Evolutionary conservation across 495 filamentous ascomycete genomes (phyloP).

Genomic region (Penicillium herquei): DNA sequence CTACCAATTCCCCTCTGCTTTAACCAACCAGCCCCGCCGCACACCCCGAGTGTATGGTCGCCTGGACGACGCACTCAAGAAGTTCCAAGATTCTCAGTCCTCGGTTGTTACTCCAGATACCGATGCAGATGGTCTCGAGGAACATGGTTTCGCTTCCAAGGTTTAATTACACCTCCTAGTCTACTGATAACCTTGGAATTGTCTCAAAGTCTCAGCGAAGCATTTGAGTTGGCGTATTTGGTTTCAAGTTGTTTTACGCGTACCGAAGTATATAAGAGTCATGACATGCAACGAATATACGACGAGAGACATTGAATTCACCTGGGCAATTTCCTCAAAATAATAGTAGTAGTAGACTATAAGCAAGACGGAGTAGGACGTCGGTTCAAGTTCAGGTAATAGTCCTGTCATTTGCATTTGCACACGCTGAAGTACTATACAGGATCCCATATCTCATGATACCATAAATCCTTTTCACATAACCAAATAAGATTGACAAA

Average conservation of each 20-base stretch:
- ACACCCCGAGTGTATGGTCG: conserved; percentile 65
- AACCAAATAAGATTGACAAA: conserved; percentile 2
- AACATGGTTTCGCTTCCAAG: conserved; percentile 61
- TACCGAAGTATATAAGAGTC: conserved; percentile 5
- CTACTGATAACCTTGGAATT: background rate
- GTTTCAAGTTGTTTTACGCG: background rate
- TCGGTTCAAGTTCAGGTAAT: background rate
- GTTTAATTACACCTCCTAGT: conserved; percentile 4
- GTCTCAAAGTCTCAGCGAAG: background rate
- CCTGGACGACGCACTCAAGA: conserved; percentile 50
- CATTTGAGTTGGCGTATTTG: conserved; percentile 12
- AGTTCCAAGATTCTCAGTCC: conserved; percentile 50
- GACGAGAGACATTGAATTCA: too few species aligned
- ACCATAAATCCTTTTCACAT: conserved; percentile 17
- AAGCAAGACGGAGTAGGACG: background rate
- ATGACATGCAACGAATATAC: background rate
- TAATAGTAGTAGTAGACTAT: too few species aligned
- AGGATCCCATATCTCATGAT: conserved; percentile 23
- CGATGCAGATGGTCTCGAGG: conserved; percentile 53
- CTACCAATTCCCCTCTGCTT: conserved; percentile 74
- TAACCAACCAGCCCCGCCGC: conserved; percentile 61
- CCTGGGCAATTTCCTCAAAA: too few species aligned
- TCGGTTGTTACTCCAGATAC: conserved; percentile 48
- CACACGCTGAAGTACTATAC: conserved; percentile 25
- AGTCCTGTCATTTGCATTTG: conserved; percentile 16